phyloP scores from a whole-genome alignment of 345 rosid genomes.

The Turnera subulata region DNA sequence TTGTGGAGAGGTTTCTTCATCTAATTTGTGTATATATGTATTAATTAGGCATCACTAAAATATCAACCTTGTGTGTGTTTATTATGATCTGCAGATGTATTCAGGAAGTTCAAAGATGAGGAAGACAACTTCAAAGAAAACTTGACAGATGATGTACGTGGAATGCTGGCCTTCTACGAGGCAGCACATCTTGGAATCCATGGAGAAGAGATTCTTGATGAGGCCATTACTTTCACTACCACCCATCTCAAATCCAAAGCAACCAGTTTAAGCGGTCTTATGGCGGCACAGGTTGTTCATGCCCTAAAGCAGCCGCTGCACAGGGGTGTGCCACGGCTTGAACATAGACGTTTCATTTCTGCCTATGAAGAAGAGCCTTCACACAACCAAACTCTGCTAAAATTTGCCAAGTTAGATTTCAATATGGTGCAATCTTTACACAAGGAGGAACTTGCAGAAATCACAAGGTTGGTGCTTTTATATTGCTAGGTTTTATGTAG shows the following conservation, averaged over 20 bases:
- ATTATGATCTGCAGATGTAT: slow-evolving; percentile 24
- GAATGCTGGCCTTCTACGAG: slow-evolving; percentile 35
- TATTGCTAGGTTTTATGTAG: slow-evolving; percentile 13
- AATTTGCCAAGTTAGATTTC: slow-evolving; percentile 30
- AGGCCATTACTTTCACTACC: slow-evolving; percentile 32
- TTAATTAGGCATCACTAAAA: too few species aligned
- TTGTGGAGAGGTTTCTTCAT: not conserved
- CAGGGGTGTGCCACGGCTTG: slow-evolving; percentile 20
- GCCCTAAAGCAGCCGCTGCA: slow-evolving; percentile 4
- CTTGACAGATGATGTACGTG: slow-evolving; percentile 12
- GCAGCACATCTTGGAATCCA: slow-evolving; percentile 28
- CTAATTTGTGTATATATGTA: not conserved
- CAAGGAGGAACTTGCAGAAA: too few species aligned
- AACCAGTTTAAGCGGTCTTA: not conserved
- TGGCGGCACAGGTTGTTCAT: slow-evolving; percentile 9
- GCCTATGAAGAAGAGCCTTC: slow-evolving; percentile 14
- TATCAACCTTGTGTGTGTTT: too few species aligned
- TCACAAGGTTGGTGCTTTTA: too few species aligned
- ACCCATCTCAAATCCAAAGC: slow-evolving; percentile 13
- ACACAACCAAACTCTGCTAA: slow-evolving; percentile 13
- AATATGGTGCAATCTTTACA: slow-evolving; percentile 27
- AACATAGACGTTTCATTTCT: slow-evolving; percentile 23
- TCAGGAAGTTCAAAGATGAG: slow-evolving; percentile 22
- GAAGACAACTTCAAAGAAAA: slow-evolving; percentile 13
- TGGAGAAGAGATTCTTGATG: slow-evolving; percentile 33